phyloP scores from a whole-genome alignment of 176 grass and related monocot genomes.

The Melocanna baccifera region DNA sequence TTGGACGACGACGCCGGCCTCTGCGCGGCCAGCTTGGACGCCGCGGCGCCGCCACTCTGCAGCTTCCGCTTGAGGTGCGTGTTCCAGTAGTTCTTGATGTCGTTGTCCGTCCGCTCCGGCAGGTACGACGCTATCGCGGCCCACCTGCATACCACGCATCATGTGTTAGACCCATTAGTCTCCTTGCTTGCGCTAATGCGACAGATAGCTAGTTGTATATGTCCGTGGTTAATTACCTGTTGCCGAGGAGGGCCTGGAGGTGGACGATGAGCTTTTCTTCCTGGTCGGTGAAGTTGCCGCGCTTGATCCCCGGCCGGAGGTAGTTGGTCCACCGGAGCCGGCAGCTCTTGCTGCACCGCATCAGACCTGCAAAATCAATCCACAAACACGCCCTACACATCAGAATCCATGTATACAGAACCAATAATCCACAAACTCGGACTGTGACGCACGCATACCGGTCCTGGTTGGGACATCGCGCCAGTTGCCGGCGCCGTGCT shows the following conservation, averaged over 20 bases:
- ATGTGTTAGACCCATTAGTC: not conserved
- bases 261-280: constrained; percentile 97
- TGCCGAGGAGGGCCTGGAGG: constrained; percentile 85
- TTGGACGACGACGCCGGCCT: constrained; percentile 48
- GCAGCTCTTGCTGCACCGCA: constrained; percentile 92
- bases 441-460: constrained; percentile 17
- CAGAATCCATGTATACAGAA: not conserved
- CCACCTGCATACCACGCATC: constrained; percentile 38
- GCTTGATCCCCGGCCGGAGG: constrained; percentile 81
- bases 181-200: not conserved
- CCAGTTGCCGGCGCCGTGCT: constrained; percentile 90
- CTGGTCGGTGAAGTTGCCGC: constrained; percentile 79
- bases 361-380: constrained; percentile 49
- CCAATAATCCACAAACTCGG: not conserved
- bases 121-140: constrained; percentile 92
- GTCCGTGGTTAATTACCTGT: constrained; percentile 34
- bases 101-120: constrained; percentile 90
- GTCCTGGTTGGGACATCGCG: constrained; percentile 57
- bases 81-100: constrained; percentile 99
- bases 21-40: constrained; percentile 11
- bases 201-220: not conserved
- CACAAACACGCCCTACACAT: not conserved
- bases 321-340: constrained; percentile 91
- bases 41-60: not conserved
- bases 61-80: constrained; percentile 91